Percentiles rank a stretch among this genome's conserved stretches.
These are phyloP conservation scores for Aspergillus udagawae DNA, from an alignment of 2,329 filamentous ascomycete genomes.

Conservation along the genomic window DNA sequence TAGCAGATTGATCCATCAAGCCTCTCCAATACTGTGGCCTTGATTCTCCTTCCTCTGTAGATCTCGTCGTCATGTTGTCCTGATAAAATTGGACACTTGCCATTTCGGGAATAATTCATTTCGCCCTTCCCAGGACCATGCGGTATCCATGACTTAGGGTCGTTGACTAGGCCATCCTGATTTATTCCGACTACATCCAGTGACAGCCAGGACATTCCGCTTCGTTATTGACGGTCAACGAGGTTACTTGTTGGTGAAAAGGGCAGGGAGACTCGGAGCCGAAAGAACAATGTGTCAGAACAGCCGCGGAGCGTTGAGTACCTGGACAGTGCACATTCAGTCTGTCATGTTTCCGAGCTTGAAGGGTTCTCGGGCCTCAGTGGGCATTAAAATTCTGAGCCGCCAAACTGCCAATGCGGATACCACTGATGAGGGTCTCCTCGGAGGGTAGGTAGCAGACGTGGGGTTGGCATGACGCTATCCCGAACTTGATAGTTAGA, in stretches of 20 bases:
- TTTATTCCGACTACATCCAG: not conserved
- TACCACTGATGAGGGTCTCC: not conserved
- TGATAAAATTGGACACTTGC: not conserved
- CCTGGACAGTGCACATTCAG: not conserved
- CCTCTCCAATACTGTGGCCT: not conserved
- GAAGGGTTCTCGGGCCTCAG: not conserved
- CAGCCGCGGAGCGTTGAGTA: not conserved
- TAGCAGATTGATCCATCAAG: not conserved
- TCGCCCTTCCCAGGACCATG: not conserved
- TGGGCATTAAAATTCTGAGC: not conserved
- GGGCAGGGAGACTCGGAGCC: not conserved
- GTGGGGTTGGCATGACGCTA: not conserved
- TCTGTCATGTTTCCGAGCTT: not conserved
- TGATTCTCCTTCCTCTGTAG: not conserved
- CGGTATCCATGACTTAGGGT: not conserved
- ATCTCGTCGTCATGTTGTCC: not conserved
- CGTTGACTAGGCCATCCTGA: not conserved
- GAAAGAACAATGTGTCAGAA: not conserved
- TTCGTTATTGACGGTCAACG: not conserved
- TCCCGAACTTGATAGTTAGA: not conserved
- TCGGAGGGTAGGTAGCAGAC: not conserved
- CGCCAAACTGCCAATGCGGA: not conserved
- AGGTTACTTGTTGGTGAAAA: not conserved
- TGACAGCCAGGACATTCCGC: not conserved
- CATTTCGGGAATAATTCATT: not conserved